These are phyloP conservation scores for Castanopsis chinensis DNA, from an alignment of 306 rosid genomes.

Conservation along the genomic window DNA sequence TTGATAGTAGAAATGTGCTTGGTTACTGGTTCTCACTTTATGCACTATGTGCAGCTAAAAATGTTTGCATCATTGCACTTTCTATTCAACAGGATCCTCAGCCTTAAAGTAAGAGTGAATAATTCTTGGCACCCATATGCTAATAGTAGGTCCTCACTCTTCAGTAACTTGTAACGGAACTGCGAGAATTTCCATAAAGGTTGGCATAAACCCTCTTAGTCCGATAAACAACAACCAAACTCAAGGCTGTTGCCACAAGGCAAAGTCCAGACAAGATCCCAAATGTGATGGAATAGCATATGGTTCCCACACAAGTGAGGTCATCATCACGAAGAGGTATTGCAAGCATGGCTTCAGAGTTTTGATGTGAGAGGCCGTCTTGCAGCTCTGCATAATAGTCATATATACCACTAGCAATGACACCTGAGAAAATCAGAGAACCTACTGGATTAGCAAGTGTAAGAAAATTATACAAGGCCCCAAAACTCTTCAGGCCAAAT, in stretches of 20 bases:
- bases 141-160: conserved; percentile 5
- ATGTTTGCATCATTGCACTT: neutral
- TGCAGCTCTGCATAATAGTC: conserved; percentile 72
- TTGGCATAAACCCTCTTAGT: conserved; percentile 60
- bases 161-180: conserved; percentile 21
- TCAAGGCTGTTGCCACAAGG: conserved; percentile 46
- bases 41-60: neutral
- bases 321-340: conserved; percentile 24
- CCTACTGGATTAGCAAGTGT: conserved; percentile 64
- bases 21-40: neutral
- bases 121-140: neutral
- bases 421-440: conserved; percentile 60
- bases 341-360: neutral
- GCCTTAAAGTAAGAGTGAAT: neutral
- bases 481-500: conserved; percentile 74
- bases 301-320: conserved; percentile 48
- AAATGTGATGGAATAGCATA: conserved; percentile 66
- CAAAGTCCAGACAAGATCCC: conserved; percentile 58
- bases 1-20: neutral
- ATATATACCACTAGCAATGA: conserved; percentile 58
- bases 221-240: conserved; percentile 44
- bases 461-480: conserved; percentile 64
- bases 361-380: conserved; percentile 10
- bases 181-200: conserved; percentile 41
- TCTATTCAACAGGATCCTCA: neutral